phyloP scores from a whole-genome alignment of 2,329 filamentous ascomycete genomes.

The Shiraia sp. region DNA sequence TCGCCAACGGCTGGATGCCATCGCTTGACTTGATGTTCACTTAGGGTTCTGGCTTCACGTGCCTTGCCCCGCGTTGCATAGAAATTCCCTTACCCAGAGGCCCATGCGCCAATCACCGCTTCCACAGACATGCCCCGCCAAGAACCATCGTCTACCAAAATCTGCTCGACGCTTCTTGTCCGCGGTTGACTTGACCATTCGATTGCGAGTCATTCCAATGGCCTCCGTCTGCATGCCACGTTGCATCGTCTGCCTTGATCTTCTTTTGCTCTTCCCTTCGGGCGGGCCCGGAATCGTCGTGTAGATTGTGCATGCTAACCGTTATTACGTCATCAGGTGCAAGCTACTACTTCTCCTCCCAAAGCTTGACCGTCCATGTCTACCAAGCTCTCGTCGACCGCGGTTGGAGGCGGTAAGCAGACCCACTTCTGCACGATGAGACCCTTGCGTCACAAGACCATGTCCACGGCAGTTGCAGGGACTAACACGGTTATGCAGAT shows the following conservation, averaged over 20 bases:
- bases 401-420: conserved; percentile 72
- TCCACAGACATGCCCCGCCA: conserved; percentile 11
- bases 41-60: conserved; percentile 35
- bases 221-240: conserved; percentile 10
- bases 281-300: no score
- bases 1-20: no score
- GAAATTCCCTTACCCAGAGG: conserved; percentile 1
- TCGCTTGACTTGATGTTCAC: conserved; percentile 26
- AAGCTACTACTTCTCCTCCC: conserved; percentile 71
- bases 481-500: conserved; percentile 39
- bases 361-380: conserved; percentile 64
- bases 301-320: conserved; percentile 26
- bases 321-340: conserved; percentile 59
- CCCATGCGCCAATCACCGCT: conserved; percentile 13
- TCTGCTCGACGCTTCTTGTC: conserved; percentile 2
- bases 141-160: conserved; percentile 12
- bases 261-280: no score
- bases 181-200: conserved; percentile 2
- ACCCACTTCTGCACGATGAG: no score
- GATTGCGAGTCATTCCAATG: neutral
- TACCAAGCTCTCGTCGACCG: conserved; percentile 75
- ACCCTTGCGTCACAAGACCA: no score
- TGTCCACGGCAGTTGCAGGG: no score
- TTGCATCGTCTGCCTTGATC: no score
- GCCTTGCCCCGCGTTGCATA: conserved; percentile 22